Evolutionary conservation across 371 early-diverging fungal species (phyloP).

Genomic region (Circinella minor): DNA sequence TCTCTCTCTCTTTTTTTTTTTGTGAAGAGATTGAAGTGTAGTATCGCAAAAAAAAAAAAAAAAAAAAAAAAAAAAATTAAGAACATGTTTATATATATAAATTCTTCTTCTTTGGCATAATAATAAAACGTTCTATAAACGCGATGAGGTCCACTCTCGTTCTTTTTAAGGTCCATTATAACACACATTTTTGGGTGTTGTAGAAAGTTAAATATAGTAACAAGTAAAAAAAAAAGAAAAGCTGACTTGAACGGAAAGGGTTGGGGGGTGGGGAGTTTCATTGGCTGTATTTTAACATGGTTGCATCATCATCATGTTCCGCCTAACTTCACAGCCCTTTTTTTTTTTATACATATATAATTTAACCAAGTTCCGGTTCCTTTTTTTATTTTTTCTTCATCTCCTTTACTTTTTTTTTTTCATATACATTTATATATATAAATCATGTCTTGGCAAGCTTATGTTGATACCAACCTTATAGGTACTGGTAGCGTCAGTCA

Average conservation of each 20-base stretch:
- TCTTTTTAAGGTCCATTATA: too few relatives aligned
- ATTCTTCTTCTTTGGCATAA: too few relatives aligned
- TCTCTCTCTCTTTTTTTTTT: too few relatives aligned
- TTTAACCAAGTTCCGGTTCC: background rate
- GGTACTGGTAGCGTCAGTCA: conserved; percentile 74
- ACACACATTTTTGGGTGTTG: conserved; percentile 54
- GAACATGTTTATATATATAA: too few relatives aligned
- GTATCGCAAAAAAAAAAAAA: too few relatives aligned
- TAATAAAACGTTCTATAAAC: too few relatives aligned
- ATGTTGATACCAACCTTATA: conserved; percentile 85
- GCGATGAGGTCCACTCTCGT: too few relatives aligned
- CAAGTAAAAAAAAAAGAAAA: too few relatives aligned
- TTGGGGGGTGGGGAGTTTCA: background rate
- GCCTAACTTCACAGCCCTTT: background rate
- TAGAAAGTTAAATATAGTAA: conserved; percentile 26
- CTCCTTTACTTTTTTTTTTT: conserved; percentile 16
- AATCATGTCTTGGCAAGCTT: conserved; percentile 86
- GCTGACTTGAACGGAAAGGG: too few relatives aligned
- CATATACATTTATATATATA: conserved; percentile 9
- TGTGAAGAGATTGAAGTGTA: too few relatives aligned
- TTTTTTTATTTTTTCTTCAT: conserved; percentile 5
- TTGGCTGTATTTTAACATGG: background rate
- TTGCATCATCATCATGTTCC: background rate
- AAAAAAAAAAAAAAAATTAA: too few relatives aligned
- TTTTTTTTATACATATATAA: background rate